A percentile compares a stretch with the other conserved stretches of the same genome.
Evolutionary conservation across 139 green algal species (phyloP).

Genomic region (Gonium pectorale): DNA sequence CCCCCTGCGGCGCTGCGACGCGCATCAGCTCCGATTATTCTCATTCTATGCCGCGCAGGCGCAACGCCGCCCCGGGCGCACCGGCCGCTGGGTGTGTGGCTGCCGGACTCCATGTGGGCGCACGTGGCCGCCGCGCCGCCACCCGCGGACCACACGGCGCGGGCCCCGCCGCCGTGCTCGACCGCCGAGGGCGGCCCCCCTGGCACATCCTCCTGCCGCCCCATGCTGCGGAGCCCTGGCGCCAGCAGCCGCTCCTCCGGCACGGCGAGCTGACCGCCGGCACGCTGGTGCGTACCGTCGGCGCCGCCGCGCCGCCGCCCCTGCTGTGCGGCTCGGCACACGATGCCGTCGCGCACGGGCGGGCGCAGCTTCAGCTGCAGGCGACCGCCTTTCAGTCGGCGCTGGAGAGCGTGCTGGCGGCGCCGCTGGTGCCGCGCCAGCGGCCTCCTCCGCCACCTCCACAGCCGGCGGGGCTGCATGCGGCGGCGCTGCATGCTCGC

Average conservation of each 20-base stretch:
- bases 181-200: not conserved
- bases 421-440: slow-evolving; percentile 38
- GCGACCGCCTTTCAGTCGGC: slow-evolving; percentile 66
- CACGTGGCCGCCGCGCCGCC: not conserved
- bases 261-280: too few species aligned
- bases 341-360: slow-evolving; percentile 55
- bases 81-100: slow-evolving; percentile 26
- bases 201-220: slow-evolving; percentile 11
- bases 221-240: not conserved
- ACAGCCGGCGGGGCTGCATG: not conserved
- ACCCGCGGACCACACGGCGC: not conserved
- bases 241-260: not conserved
- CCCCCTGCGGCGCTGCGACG: too few species aligned
- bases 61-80: not conserved
- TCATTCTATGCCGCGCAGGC: too few species aligned
- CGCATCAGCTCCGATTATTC: too few species aligned
- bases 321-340: slow-evolving; percentile 7
- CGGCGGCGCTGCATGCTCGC: too few species aligned
- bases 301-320: not conserved
- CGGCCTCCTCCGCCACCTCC: slow-evolving; percentile 6
- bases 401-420: slow-evolving; percentile 34
- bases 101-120: slow-evolving; percentile 25
- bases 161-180: not conserved
- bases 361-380: slow-evolving; percentile 83
- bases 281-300: too few species aligned